These are phyloP conservation scores for Metschnikowia reukaufii DNA, from an alignment of 805 yeast species.

Conservation along the genomic window DNA sequence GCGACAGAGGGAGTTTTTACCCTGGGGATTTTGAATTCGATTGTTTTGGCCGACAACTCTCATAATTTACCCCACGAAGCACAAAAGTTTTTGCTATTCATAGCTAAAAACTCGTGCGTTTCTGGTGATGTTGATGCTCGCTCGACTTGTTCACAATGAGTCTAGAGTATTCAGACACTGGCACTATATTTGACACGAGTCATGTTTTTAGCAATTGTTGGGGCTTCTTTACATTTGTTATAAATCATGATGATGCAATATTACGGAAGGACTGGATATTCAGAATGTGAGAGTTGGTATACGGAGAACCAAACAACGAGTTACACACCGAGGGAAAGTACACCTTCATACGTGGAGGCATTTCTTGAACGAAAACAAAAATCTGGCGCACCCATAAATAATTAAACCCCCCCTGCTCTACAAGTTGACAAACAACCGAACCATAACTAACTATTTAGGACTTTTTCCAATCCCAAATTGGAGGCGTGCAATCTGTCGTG, in stretches of 20 bases:
- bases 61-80: not conserved
- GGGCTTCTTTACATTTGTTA: not conserved
- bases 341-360: no score
- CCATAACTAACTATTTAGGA: constrained; percentile 56
- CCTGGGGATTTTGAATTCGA: not conserved
- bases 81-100: not conserved
- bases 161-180: not conserved
- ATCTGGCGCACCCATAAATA: not conserved
- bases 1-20: not conserved
- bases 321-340: not conserved
- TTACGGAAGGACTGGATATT: not conserved
- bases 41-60: not conserved
- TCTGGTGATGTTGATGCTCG: not conserved
- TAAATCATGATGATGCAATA: not conserved
- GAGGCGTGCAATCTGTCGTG: constrained; percentile 71
- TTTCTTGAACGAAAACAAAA: not conserved
- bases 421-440: not conserved
- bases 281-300: not conserved
- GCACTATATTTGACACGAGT: not conserved
- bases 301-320: not conserved
- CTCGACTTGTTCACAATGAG: not conserved
- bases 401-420: not conserved
- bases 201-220: not conserved
- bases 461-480: constrained; percentile 84
- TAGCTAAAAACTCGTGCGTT: not conserved